Base-by-base conservation (phyloP, 495 filamentous ascomycete genomes). In the Aspergillus diversus region DNA sequence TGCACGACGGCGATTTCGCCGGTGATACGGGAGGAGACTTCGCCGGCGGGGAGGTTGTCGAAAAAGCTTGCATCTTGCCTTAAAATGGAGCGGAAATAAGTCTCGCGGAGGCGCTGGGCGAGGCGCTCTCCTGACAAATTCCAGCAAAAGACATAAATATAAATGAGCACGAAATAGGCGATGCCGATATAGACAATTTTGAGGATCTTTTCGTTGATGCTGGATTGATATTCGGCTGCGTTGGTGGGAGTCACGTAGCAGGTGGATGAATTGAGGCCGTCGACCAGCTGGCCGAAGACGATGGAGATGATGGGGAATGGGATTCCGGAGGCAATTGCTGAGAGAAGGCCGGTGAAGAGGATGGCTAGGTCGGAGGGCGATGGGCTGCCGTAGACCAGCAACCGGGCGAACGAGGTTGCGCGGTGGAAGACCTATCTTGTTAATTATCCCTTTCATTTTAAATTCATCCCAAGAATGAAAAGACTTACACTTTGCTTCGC, bases 261-360 rank as follows among this genome's bases (percentile, higher is more conserved):
- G 15, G 84, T 81, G n/a, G 79, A 80, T 5, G 75, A 74, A 70
- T 90, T 89, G 63, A 91, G 80, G 65, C 86, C 80, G 74, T 91
- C 84, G 60, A 91, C 78, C 6, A 91, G 78, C 72, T 89, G 73
- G 57, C 88, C 88, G 64, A 90, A 91, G 35, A 90, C 69, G 60
- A 91, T 86, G 27, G 84, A 87, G 42, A 90, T 85, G 31, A 90
- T 73, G 13, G 87, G 88, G 55, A 90, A 89, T 12, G 88, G 89
- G 1, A 89, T 84, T 57, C 88, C 88, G 11, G 89, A 83, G 11
- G 80, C 87, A 32, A 87, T 81, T 34, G 88, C 80, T 47, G 77
- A 72, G 9, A 86, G 34, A 52, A 83, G 71, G 34, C 85, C 88
- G 7, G 76, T 65, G 17, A 72, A n/a, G n/a, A 90, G 73, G 48